Percentiles rank a stretch among this genome's conserved stretches.
Conservation (phyloP, 2,329 filamentous ascomycete genomes). For the Capronia americana region DNA sequence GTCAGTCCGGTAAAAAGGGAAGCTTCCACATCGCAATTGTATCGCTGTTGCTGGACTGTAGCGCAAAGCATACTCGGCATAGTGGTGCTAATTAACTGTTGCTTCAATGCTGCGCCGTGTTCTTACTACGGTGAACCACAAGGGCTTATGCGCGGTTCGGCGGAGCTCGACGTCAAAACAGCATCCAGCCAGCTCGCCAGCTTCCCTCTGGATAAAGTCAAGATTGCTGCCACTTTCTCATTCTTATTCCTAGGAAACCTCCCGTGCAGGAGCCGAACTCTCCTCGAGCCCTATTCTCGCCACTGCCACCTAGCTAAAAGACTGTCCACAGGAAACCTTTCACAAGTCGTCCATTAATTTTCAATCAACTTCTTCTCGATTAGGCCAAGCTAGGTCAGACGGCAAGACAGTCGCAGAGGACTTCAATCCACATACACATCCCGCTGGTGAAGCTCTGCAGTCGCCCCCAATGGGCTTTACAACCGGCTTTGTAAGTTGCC, state of each 20-base stretch:
- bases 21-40: too few relatives aligned
- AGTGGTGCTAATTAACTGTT: too few relatives aligned
- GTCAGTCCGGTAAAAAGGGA: too few relatives aligned
- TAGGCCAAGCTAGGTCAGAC: background rate
- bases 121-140: background rate
- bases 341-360: background rate
- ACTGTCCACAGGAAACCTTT: background rate
- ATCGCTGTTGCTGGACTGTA: background rate
- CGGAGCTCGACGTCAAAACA: background rate
- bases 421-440: background rate
- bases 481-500: slow-evolving; percentile 1
- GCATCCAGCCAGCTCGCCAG: too few relatives aligned
- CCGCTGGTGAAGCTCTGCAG: background rate
- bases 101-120: background rate
- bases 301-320: background rate
- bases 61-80: too few relatives aligned
- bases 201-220: background rate
- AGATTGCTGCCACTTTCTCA: background rate
- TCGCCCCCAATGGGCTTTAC: slow-evolving; percentile 2
- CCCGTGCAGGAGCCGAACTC: background rate
- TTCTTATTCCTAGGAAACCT: background rate
- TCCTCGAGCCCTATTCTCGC: background rate
- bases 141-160: background rate
- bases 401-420: background rate
- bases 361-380: background rate